Evolutionary conservation across 2,329 filamentous ascomycete species (phyloP).

Genomic region (Aspergillus fumigatiaffinis): DNA sequence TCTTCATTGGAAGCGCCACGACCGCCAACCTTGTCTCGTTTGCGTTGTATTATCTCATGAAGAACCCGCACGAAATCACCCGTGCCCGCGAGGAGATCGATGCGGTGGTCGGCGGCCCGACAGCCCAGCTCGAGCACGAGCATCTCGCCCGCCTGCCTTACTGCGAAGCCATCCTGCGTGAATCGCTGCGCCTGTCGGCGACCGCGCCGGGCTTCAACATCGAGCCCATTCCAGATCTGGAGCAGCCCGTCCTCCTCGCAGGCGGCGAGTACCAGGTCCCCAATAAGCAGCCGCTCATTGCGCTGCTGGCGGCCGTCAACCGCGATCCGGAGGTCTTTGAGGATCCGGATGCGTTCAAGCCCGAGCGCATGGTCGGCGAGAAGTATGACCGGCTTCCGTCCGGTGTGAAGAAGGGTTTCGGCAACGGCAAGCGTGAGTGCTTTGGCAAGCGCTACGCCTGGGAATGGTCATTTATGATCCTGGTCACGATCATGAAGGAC

Average conservation of each 20-base stretch:
- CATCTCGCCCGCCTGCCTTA: constrained; percentile 64
- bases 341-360: constrained; percentile 62
- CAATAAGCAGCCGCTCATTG: constrained; percentile 49
- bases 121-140: constrained; percentile 34
- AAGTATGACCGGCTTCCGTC: constrained; percentile 62
- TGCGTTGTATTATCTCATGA: constrained; percentile 61
- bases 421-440: constrained; percentile 66
- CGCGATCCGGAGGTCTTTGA: constrained; percentile 61
- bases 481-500: constrained; percentile 64
- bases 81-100: constrained; percentile 68
- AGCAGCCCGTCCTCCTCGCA: constrained; percentile 48
- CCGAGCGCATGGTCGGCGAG: constrained; percentile 69
- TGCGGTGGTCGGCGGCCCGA: constrained; percentile 23
- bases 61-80: constrained; percentile 56
- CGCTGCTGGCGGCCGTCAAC: constrained; percentile 57
- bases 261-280: constrained; percentile 60
- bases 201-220: constrained; percentile 58
- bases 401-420: constrained; percentile 67
- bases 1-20: constrained; percentile 65
- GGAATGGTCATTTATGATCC: constrained; percentile 64
- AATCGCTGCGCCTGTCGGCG: constrained; percentile 61
- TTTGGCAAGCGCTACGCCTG: constrained; percentile 70
- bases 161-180: constrained; percentile 61
- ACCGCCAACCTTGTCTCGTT: constrained; percentile 66
- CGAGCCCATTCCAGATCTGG: constrained; percentile 45